phyloP scores from a whole-genome alignment of 164 flowering plant genomes.

The Dillenia turbinata region DNA sequence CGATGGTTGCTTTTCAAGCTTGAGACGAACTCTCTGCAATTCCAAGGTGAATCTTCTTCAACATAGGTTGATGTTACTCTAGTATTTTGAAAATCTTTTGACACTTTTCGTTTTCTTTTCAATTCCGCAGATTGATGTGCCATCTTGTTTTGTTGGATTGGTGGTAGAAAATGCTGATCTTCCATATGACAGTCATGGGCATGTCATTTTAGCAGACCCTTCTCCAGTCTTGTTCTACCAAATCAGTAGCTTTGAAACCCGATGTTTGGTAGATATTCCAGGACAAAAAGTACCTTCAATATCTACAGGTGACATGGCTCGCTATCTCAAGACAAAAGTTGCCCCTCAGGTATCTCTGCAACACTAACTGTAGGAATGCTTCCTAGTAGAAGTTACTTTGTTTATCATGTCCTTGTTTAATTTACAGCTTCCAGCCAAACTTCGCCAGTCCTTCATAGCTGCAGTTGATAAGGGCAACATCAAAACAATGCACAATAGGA shows the following conservation, averaged over 20 bases:
- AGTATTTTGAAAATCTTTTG: no score
- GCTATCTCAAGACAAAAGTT: conserved; percentile 73
- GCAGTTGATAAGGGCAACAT: conserved; percentile 80
- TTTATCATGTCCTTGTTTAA: background rate
- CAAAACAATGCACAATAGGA: conserved; percentile 88
- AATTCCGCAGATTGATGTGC: conserved; percentile 67
- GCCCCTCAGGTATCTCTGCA: conserved; percentile 68
- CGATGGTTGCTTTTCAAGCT: conserved; percentile 91
- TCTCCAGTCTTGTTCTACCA: conserved; percentile 88
- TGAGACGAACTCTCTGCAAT: conserved; percentile 39
- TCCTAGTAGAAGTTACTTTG: no score
- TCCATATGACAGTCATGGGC: conserved; percentile 83
- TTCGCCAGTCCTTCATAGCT: conserved; percentile 58
- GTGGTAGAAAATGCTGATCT: conserved; percentile 78
- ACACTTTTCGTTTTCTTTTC: no score
- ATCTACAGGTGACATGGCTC: conserved; percentile 83
- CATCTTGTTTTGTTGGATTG: conserved; percentile 90
- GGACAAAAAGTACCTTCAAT: conserved; percentile 90
- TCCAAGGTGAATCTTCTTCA: background rate
- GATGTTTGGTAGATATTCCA: conserved; percentile 93
- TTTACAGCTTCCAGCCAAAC: conserved; percentile 58
- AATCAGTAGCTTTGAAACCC: conserved; percentile 78
- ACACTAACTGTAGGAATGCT: no score
- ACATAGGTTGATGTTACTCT: no score
- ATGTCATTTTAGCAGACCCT: conserved; percentile 83